Evolutionary conservation across 805 yeast genomes (phyloP), one percentile per base, ranked within the genome.

Genomic region (Teunomyces cretensis): DNA sequence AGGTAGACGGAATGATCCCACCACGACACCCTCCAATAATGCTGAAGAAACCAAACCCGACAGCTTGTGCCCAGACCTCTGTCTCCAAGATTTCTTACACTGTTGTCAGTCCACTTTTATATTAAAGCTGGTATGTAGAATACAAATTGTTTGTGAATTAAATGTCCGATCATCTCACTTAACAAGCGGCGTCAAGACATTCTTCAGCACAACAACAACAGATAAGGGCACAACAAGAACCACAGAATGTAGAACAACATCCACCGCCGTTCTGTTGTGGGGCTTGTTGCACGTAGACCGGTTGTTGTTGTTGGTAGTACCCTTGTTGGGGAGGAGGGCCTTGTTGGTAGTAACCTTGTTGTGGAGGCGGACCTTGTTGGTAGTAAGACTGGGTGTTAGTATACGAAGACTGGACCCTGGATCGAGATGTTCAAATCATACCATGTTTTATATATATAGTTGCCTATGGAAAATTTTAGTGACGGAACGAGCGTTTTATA

Each of bases 241-340:
- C 52, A 36, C 53, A 47, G 49, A 42, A 44, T 15, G 56, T 44
- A 2, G 52, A 45, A 30, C 66, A 64, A 43, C 67, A 63, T 8
- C 67, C 62, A 41, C 56, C 55, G 9, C 53, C 50, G 9, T 45
- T 43, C 39, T 47, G 50, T 26, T 48, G 54, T 2, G 58, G 65
- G 17, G 53, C 58, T 44, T 64, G 68, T 43, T 61, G 66, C 9
- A 57, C 60, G 48, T 64, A 64, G 44, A 62, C 56, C 12, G 69
- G 69, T 45, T 64, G 69, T 16, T 54, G 69, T 45, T 62, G 68
- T 46, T 62, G 68, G 36, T 54, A 53, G 45, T 48, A 57, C 17
- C 64, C 65, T 42, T 54, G 61, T 17, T 47, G 62, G 13, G 56
- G 60, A 22, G 53, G 53, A 19, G 61, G 61, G 17, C 62, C 62